Percentiles rank a stretch among this genome's conserved stretches.
phyloP scores from a whole-genome alignment of 176 grass and related monocot species.

The Zoysia pacifica region DNA sequence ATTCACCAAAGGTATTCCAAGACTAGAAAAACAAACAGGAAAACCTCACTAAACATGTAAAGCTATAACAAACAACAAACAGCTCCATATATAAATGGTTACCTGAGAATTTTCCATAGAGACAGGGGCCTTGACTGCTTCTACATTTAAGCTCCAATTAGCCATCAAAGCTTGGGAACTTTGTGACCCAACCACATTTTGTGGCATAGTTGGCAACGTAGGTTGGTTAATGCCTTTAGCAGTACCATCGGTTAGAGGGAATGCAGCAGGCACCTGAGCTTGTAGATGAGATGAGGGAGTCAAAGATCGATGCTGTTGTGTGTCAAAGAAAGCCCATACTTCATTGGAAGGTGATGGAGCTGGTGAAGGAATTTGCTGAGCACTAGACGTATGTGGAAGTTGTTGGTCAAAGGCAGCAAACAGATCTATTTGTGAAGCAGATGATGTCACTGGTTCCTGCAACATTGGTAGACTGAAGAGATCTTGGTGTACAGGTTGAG shows the following conservation, averaged over 20 bases:
- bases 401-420: slow-evolving; percentile 71
- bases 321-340: slow-evolving; percentile 87
- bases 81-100: slow-evolving; percentile 29
- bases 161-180: slow-evolving; percentile 22
- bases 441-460: slow-evolving; percentile 34
- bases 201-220: slow-evolving; percentile 37
- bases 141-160: slow-evolving; percentile 47
- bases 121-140: slow-evolving; percentile 40
- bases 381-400: slow-evolving; percentile 34
- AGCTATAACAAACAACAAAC: slow-evolving; percentile 7
- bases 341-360: slow-evolving; percentile 49
- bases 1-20: slow-evolving; percentile 77
- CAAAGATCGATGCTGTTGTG: slow-evolving; percentile 48
- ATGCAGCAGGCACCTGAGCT: slow-evolving; percentile 36
- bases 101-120: slow-evolving; percentile 46
- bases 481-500: slow-evolving; percentile 45
- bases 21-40: slow-evolving; percentile 46
- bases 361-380: slow-evolving; percentile 46
- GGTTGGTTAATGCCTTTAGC: slow-evolving; percentile 40
- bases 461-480: slow-evolving; percentile 48
- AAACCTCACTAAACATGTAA: slow-evolving; percentile 18
- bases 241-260: slow-evolving; percentile 43
- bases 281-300: slow-evolving; percentile 44
- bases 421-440: slow-evolving; percentile 53
- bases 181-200: slow-evolving; percentile 29